These are phyloP conservation scores for Yamadazyma dushanensis DNA, from an alignment of 1,139 yeast genomes.

Conservation along the genomic window DNA sequence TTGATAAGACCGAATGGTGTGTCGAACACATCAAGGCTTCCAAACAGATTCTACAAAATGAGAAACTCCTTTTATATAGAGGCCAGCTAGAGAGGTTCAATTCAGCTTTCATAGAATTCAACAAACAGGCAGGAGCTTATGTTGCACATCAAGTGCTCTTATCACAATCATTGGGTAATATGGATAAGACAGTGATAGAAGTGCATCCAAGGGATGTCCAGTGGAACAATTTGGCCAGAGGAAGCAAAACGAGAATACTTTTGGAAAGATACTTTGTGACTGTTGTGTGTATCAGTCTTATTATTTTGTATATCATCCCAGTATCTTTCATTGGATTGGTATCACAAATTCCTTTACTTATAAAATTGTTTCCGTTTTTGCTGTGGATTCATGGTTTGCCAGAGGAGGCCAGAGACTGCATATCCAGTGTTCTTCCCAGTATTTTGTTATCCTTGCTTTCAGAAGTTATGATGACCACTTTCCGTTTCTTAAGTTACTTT, in stretches of 20 bases:
- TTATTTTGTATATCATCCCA: constrained; percentile 66
- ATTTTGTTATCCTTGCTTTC: constrained; percentile 58
- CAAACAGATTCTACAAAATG: constrained; percentile 21
- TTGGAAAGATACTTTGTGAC: constrained; percentile 44
- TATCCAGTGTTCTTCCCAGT: constrained; percentile 63
- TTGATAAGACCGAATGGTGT: constrained; percentile 30
- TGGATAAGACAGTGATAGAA: constrained; percentile 46
- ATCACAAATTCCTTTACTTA: constrained; percentile 62
- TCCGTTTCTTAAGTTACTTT: constrained; percentile 47
- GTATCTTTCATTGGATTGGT: constrained; percentile 69
- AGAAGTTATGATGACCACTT: constrained; percentile 51
- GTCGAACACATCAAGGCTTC: constrained; percentile 20
- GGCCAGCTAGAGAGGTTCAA: constrained; percentile 25
- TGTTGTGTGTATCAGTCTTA: constrained; percentile 43
- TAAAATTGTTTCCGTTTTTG: constrained; percentile 54
- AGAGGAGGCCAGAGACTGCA: constrained; percentile 46
- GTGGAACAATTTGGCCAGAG: constrained; percentile 54
- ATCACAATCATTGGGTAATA: constrained; percentile 39
- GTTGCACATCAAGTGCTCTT: constrained; percentile 56
- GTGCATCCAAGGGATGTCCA: constrained; percentile 58
- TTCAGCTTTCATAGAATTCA: constrained; percentile 56
- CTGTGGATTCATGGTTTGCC: constrained; percentile 56
- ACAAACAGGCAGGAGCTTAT: constrained; percentile 47
- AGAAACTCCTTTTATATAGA: constrained; percentile 20
- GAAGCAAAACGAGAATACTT: constrained; percentile 30